Conservation (phyloP, 306 rosid genomes). For the Trifolium fragiferum region DNA sequence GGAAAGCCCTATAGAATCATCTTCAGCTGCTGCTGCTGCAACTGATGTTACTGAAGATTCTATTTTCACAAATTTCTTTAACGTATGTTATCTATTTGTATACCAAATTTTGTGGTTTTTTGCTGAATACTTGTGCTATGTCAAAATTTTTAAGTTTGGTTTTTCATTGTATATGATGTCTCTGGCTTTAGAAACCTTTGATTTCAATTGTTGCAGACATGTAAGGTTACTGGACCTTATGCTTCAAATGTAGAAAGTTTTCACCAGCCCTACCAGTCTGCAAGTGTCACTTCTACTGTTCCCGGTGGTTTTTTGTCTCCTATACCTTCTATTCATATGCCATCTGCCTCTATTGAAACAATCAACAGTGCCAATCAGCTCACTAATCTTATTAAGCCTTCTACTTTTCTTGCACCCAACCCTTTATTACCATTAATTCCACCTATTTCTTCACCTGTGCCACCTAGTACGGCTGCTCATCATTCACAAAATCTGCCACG, state of each 20-base stretch:
- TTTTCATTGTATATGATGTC: slow-evolving; percentile 7
- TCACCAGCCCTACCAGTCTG: slow-evolving; percentile 45
- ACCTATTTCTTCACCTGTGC: slow-evolving; percentile 59
- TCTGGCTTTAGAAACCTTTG: slow-evolving; percentile 33
- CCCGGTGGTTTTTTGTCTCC: slow-evolving; percentile 59
- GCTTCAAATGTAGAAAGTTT: slow-evolving; percentile 42
- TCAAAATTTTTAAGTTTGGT: slow-evolving; percentile 16
- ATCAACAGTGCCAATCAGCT: slow-evolving; percentile 54
- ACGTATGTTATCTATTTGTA: slow-evolving; percentile 52
- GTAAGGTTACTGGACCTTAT: slow-evolving; percentile 30
- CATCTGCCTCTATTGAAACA: slow-evolving; percentile 61
- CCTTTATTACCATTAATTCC: slow-evolving; percentile 64
- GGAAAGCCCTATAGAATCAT: slow-evolving; percentile 68
- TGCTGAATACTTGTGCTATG: slow-evolving; percentile 24
- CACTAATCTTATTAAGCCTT: slow-evolving; percentile 79
- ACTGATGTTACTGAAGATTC: slow-evolving; percentile 65
- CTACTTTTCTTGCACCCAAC: slow-evolving; percentile 65
- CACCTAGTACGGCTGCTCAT: slow-evolving; percentile 53
- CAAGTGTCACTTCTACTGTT: slow-evolving; percentile 51
- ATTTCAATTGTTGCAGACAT: slow-evolving; percentile 62
- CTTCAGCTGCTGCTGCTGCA: slow-evolving; percentile 54
- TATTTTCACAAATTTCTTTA: slow-evolving; percentile 61
- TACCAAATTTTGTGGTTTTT: slow-evolving; percentile 25
- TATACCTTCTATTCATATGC: slow-evolving; percentile 56
- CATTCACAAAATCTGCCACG: slow-evolving; percentile 69